A percentile compares a stretch with the other conserved stretches of the same genome.
Conservation (phyloP, 1,139 yeast species). For the Ogataea hybrid region DNA sequence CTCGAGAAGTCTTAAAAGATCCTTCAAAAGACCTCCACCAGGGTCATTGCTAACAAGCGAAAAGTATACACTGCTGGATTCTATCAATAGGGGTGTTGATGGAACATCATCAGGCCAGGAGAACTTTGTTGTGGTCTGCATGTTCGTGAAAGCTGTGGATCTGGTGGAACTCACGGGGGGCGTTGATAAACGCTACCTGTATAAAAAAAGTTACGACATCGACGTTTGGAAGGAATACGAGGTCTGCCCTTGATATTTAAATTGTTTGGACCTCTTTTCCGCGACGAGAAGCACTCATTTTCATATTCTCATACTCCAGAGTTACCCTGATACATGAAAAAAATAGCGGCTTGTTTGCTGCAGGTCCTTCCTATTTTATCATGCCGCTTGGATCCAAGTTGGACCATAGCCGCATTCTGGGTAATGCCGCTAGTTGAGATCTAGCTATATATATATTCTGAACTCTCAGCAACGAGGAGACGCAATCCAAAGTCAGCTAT, state of each 20-base stretch:
- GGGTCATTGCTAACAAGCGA: conserved; percentile 58
- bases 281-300: background rate
- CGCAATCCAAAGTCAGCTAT: background rate
- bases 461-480: too few species aligned
- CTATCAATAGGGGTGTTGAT: conserved; percentile 79
- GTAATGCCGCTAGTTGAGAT: background rate
- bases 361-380: conserved; percentile 3
- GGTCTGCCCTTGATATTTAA: conserved; percentile 58
- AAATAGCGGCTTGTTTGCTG: conserved; percentile 3
- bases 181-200: conserved; percentile 51
- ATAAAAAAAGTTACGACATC: conserved; percentile 46
- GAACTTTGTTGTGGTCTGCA: conserved; percentile 66
- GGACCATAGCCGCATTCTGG: background rate
- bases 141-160: conserved; percentile 76
- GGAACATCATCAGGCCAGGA: conserved; percentile 72
- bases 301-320: background rate
- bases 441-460: background rate
- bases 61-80: conserved; percentile 57
- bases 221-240: conserved; percentile 77
- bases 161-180: conserved; percentile 48
- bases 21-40: conserved; percentile 74
- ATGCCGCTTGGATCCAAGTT: conserved; percentile 3
- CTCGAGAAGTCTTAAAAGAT: conserved; percentile 56
- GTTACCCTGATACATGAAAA: background rate
- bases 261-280: background rate